Evolutionary conservation across 2,329 filamentous ascomycete genomes (phyloP).

Genomic region (Fusarium virguliforme): DNA sequence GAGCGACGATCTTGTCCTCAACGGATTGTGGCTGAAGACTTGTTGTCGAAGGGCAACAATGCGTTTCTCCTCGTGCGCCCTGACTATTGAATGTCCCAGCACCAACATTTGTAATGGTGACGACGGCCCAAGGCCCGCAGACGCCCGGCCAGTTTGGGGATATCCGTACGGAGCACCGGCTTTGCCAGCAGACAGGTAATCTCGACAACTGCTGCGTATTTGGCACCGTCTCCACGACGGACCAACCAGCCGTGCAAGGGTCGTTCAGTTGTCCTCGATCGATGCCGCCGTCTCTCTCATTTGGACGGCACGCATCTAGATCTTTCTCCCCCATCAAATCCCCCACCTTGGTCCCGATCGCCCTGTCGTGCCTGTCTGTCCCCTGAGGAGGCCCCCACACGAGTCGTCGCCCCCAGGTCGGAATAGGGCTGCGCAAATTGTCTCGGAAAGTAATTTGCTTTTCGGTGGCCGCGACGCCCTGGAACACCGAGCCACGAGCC

Average conservation of each 20-base stretch:
- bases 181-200: slow-evolving; percentile 7
- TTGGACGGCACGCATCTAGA: slow-evolving; percentile 19
- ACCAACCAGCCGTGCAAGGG: slow-evolving; percentile 15
- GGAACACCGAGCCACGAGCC: neutral
- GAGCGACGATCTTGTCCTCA: slow-evolving; percentile 10
- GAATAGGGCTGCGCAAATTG: slow-evolving; percentile 23
- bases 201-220: slow-evolving; percentile 1
- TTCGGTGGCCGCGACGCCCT: slow-evolving; percentile 16
- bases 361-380: neutral
- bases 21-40: slow-evolving; percentile 14
- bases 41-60: slow-evolving; percentile 2
- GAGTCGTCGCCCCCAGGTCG: slow-evolving; percentile 13
- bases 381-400: slow-evolving; percentile 15
- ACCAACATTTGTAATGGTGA: slow-evolving; percentile 20
- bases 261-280: slow-evolving; percentile 9
- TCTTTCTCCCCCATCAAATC: slow-evolving; percentile 9
- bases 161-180: slow-evolving; percentile 6
- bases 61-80: slow-evolving; percentile 8
- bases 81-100: neutral
- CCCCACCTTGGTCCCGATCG: slow-evolving; percentile 9
- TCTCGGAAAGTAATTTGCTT: slow-evolving; percentile 42
- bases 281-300: slow-evolving; percentile 4
- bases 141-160: slow-evolving; percentile 2
- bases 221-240: neutral
- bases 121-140: slow-evolving; percentile 9